Base-by-base conservation (phyloP, 257 asterid genomes). In the Primulina tabacum region DNA sequence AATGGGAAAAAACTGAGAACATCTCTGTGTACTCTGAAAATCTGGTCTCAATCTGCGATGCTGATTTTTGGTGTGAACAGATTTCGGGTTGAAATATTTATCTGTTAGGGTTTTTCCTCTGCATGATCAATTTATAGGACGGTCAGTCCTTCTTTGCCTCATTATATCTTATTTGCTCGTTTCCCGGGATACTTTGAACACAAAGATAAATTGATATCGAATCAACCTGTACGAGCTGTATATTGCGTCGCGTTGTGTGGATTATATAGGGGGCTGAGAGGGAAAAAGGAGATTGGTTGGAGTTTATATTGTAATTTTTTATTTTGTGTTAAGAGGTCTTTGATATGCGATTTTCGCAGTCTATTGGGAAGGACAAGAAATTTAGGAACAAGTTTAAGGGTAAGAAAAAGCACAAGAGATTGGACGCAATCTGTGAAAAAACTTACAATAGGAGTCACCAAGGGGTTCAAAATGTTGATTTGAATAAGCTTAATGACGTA, bases 351-450 rank as follows among this genome's bases (percentile, higher is more conserved):
- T 82, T 87, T 38, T 78, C 92, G 79, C 85, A 79, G 81, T 72
- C 83, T 78, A 80, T 80, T 62, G 75, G 84, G 82, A 83, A 92
- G 71, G 86, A 82, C 83, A 76, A 80, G 73, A 83, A 79, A 60
- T 43, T 78, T 34, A 84, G 84, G 79, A 82, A 75, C 37, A 86
- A 76, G 82, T 73, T 73, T 52, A 86, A 85, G 87, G 82, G 81
- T 73, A 94, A 79, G 90, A 89, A 80, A 73, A 94, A 89, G 73
- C 99, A 89, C 38, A 91, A 88, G 83, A 88, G 84, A 62, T 79
- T 94, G 77, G 97, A 94, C 71, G 84, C 94, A 53, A 92, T 94
- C 69, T 88, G 87, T 72, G 99, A 94, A 69, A 79, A 79, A 21
- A 84, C 87, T 16, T 88, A 83, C 72, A 85, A 60, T 76, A 85